Evolutionary conservation across 2,329 filamentous ascomycete genomes (phyloP), one percentile per base, ranked within the genome.

Genomic region (Tolypocladium sp.): DNA sequence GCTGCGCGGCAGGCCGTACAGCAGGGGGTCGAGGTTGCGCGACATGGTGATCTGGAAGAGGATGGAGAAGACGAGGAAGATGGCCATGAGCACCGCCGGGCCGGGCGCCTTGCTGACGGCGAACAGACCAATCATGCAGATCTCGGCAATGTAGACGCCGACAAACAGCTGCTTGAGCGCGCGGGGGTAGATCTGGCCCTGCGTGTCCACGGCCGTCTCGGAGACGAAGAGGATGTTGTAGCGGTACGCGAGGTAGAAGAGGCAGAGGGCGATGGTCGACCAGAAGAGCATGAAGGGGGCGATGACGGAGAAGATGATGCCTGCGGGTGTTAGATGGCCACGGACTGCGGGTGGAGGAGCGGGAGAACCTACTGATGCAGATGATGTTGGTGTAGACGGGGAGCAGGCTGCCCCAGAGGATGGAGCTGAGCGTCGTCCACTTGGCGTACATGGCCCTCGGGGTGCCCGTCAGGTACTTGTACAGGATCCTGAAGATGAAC

Each of bases 171-270:
- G 92, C 77, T 96, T 91, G 51, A 97, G 81, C 6, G 91, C 92
- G 30, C 91, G 89, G 1, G 91, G 89, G 70, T 96, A 97, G 67
- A 91, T 86, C 27, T 93, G 85, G 55, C 94, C 93, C 68, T 91
- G 91, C 55, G 92, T 96, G 69, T 97, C 92, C 63, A 96, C 86
- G 62, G 86, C 79, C 15, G 88, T 82, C 64, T 92, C 88, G 55
- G 85, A 87, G 17, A 94, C 89, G 70, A 90, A 96, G 27, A 96
- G 79, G 57, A 96, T 73, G 73, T 93, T 92, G 80, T 96, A 96
- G 42, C 89, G 84, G 77, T 92, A 96, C 58, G 90, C 89, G 57
- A 91, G 79, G 73, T 95, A 94, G 76, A 95, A 90, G 55, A 95
- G 77, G 49, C 79, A 83, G 63, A 96, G 82, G 40, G 89, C 91